These are phyloP conservation scores for Ogataea philodendri DNA, from an alignment of 805 yeast species.

Conservation along the genomic window DNA sequence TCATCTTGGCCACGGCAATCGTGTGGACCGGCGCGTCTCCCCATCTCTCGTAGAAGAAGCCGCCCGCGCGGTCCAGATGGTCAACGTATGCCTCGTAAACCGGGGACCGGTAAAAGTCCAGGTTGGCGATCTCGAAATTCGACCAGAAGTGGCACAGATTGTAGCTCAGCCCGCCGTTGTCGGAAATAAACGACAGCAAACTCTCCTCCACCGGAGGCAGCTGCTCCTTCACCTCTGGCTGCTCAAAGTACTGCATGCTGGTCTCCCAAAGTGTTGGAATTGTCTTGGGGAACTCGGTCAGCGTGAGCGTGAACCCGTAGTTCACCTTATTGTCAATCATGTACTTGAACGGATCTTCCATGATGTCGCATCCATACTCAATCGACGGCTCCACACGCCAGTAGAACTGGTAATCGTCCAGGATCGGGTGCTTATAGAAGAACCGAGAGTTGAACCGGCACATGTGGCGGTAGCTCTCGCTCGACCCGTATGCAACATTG, in stretches of 20 bases:
- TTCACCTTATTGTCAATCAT: conserved; percentile 49
- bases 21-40: conserved; percentile 69
- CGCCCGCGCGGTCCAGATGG: conserved; percentile 64
- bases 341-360: conserved; percentile 53
- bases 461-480: conserved; percentile 76
- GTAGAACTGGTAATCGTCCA: conserved; percentile 54
- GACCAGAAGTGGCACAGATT: conserved; percentile 84
- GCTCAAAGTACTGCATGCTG: conserved; percentile 41
- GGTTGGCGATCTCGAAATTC: conserved; percentile 70
- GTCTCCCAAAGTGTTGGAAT: conserved; percentile 52
- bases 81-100: conserved; percentile 61
- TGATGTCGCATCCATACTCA: conserved; percentile 50
- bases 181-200: conserved; percentile 58
- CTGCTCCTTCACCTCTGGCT: conserved; percentile 21
- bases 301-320: conserved; percentile 53
- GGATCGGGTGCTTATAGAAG: conserved; percentile 52
- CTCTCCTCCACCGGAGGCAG: conserved; percentile 33
- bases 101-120: conserved; percentile 59
- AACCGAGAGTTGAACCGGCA: conserved; percentile 49
- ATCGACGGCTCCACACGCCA: conserved; percentile 63
- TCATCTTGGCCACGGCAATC: conserved; percentile 40
- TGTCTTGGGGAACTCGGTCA: conserved; percentile 49
- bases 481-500: conserved; percentile 56
- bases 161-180: conserved; percentile 61
- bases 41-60: conserved; percentile 87